Base-by-base conservation (phyloP, 148 eudicot species). In the Spergularia marina region DNA sequence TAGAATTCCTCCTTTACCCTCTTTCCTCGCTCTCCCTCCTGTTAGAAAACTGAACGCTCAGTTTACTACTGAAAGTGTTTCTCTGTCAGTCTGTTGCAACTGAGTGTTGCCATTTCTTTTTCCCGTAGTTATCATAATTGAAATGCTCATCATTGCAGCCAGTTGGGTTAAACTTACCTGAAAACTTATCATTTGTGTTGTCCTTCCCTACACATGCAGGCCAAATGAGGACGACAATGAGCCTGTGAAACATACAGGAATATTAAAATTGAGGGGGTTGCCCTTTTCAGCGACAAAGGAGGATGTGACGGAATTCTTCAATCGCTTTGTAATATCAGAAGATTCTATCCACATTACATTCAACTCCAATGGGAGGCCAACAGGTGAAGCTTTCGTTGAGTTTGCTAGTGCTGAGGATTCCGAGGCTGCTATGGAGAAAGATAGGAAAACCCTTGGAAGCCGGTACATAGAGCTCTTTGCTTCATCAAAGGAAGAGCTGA, bases 281-380 rank as follows among this genome's bases (percentile, higher is more conserved):
- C 99, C 99, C 20, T 95, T 86, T 85, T 92, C 99, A 44, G 99
- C 99, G 63, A 86, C 90, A 58, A 92, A 91, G 76, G 97, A 95
- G 65, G 99, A 95, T 25, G 86, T 95, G 67, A 70, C 83, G 14
- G 96, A 92, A 66, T 95, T 95, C 81, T 95, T 95, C 78, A 87
- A 83, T 53, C 91, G 88, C 7, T 95, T 89, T 71, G 81, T 62
- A n/a, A 57, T 95, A 74, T 75, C 92, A 0, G 97, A 95, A 73
- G 92, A 89, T 25, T 82, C 92, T 0, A 78, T 95, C 78, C 90
- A 89, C 79, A 77, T 95, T 40, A 83, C 85, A 8, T 83, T 75
- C 52, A 89, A 87, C 73, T 74, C 74, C 0, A 89, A 87, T 36
- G 96, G 97, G 30, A 88, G 92, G 87, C 88, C 96, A 53, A 92